Evolutionary conservation across 495 filamentous ascomycete genomes (phyloP).

Genomic region (Aspergillus affinis): DNA sequence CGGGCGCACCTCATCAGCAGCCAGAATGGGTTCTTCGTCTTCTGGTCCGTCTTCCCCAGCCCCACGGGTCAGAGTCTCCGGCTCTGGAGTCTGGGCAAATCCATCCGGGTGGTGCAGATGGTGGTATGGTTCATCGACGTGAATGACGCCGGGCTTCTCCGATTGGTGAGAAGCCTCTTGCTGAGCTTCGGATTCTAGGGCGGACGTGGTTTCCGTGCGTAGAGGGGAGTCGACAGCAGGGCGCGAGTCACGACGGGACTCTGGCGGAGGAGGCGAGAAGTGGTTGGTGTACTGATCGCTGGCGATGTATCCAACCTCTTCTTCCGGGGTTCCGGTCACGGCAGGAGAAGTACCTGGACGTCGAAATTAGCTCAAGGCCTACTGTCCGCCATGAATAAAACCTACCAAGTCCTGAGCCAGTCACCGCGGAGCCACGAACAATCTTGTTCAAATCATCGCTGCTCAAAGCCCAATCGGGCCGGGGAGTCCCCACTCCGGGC

Average conservation of each 20-base stretch:
- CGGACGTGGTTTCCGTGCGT: slow-evolving; percentile 52
- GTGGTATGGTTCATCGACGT: slow-evolving; percentile 70
- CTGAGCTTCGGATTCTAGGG: slow-evolving; percentile 28
- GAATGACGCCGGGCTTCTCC: slow-evolving; percentile 64
- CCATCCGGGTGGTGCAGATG: slow-evolving; percentile 62
- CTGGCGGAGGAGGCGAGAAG: slow-evolving; percentile 61
- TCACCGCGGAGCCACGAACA: slow-evolving; percentile 68
- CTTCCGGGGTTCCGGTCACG: slow-evolving; percentile 64
- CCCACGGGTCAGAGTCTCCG: slow-evolving; percentile 38
- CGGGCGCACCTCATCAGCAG: slow-evolving; percentile 87
- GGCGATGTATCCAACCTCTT: slow-evolving; percentile 78
- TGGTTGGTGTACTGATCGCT: slow-evolving; percentile 75
- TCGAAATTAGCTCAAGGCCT: slow-evolving; percentile 10
- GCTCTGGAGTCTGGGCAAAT: slow-evolving; percentile 44
- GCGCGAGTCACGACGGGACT: slow-evolving; percentile 44
- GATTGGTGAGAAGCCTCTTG: slow-evolving; percentile 37
- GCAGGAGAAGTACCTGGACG: slow-evolving; percentile 48
- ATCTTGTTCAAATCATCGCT: slow-evolving; percentile 90
- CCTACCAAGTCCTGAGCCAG: slow-evolving; percentile 65
- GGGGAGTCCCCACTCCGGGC: slow-evolving; percentile 60
- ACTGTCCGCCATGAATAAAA: not conserved
- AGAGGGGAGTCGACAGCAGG: slow-evolving; percentile 58
- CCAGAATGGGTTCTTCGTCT: slow-evolving; percentile 76
- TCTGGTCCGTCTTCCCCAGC: slow-evolving; percentile 42
- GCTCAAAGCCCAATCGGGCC: slow-evolving; percentile 83